A percentile compares a stretch with the other conserved stretches of the same genome.
Evolutionary conservation across 768 basidiomycete genomes (phyloP).

Genomic region (Trichaptum fuscoviolaceum): DNA sequence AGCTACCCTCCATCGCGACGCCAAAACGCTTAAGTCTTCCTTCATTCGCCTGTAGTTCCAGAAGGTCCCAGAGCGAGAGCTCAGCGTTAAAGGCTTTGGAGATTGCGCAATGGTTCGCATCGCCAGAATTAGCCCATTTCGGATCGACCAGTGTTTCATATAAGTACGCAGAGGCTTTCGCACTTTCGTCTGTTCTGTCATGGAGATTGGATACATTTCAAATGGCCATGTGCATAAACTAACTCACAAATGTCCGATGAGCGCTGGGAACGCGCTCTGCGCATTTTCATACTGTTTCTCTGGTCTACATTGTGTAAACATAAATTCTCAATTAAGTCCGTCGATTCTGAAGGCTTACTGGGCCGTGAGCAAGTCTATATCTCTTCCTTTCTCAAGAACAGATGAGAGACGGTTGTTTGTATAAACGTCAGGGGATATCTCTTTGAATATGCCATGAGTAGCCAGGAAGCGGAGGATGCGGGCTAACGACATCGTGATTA

Average conservation of each 20-base stretch:
- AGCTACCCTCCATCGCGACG: slow-evolving; percentile 2
- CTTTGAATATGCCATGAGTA: slow-evolving; percentile 24
- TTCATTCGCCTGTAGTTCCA: slow-evolving; percentile 17
- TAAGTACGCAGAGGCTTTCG: slow-evolving; percentile 5
- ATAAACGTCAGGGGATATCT: slow-evolving; percentile 22
- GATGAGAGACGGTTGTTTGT: slow-evolving; percentile 22
- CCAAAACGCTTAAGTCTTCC: slow-evolving; percentile 6
- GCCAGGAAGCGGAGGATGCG: slow-evolving; percentile 25
- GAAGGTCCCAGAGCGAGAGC: slow-evolving; percentile 23
- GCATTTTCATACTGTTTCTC: slow-evolving; percentile 62
- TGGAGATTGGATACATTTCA: neutral
- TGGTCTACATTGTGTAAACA: slow-evolving; percentile 32
- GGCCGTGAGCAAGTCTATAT: slow-evolving; percentile 40
- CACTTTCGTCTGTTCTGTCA: slow-evolving; percentile 3
- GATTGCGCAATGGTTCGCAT: neutral
- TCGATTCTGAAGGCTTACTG: slow-evolving; percentile 31
- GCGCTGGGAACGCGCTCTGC: slow-evolving; percentile 57
- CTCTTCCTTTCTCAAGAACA: slow-evolving; percentile 23
- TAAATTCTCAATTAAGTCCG: neutral
- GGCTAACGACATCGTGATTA: slow-evolving; percentile 11
- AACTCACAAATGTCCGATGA: slow-evolving; percentile 59
- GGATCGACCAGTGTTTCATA: slow-evolving; percentile 11
- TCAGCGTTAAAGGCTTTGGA: slow-evolving; percentile 18
- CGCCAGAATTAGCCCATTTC: neutral
- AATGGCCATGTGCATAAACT: neutral